Conservation (phyloP, 768 basidiomycete genomes). For the Suillus subluteus region DNA sequence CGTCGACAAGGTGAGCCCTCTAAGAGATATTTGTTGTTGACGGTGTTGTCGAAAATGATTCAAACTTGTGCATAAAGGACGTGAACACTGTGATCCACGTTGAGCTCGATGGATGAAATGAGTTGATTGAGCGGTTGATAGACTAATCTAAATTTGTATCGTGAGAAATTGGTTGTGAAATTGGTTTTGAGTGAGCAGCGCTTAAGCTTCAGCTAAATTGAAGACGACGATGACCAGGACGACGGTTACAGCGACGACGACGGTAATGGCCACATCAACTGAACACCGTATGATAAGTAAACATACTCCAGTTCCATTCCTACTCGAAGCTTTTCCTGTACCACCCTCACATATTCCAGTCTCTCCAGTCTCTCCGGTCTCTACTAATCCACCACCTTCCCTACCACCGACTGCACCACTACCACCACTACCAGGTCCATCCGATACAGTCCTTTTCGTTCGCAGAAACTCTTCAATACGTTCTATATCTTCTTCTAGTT, state of each 20-base stretch:
- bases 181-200: background rate
- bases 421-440: slow-evolving; percentile 68
- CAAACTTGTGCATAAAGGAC: too few relatives aligned
- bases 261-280: background rate
- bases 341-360: slow-evolving; percentile 39
- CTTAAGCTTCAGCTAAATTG: background rate
- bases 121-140: background rate
- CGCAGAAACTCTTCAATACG: too few relatives aligned
- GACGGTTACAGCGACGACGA: background rate
- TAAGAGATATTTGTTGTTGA: too few relatives aligned
- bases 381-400: slow-evolving; percentile 56
- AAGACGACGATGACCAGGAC: background rate
- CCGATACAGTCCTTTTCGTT: slow-evolving; percentile 20
- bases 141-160: background rate
- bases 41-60: too few relatives aligned
- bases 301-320: slow-evolving; percentile 36
- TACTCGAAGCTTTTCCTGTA: slow-evolving; percentile 41
- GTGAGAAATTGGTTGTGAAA: background rate
- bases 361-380: slow-evolving; percentile 20
- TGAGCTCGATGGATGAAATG: too few relatives aligned
- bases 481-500: background rate
- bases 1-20: too few relatives aligned
- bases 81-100: too few relatives aligned
- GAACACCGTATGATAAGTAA: slow-evolving; percentile 27
- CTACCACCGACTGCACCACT: slow-evolving; percentile 61